Conservation (phyloP, 2,329 filamentous ascomycete genomes). For the Trematosphaeria pertusa region DNA sequence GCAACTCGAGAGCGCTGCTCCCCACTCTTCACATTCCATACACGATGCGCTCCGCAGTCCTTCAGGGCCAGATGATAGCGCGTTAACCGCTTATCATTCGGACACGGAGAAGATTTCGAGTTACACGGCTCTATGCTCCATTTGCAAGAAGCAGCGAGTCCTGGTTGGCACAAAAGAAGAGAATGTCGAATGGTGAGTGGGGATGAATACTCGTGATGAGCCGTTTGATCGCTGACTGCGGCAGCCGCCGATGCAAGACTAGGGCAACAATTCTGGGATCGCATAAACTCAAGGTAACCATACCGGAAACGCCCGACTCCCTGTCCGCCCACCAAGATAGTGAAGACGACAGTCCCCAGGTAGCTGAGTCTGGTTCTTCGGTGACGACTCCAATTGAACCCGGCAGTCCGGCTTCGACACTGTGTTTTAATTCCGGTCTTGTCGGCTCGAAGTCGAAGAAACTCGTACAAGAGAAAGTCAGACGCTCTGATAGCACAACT, state of each 20-base stretch:
- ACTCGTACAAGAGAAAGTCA: no score
- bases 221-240: background rate
- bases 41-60: background rate
- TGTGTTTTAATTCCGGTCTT: no score
- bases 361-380: no score
- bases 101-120: background rate
- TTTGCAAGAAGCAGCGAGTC: constrained; percentile 18
- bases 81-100: background rate
- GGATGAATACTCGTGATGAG: no score
- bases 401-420: no score
- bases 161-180: constrained; percentile 2
- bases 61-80: background rate
- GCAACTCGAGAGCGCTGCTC: background rate
- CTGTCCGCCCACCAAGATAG: background rate
- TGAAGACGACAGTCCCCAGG: background rate
- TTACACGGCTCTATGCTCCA: constrained; percentile 12
- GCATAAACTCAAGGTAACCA: constrained; percentile 11
- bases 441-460: no score
- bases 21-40: background rate
- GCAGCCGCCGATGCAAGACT: constrained; percentile 17
- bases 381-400: no score
- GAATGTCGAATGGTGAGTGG: constrained; percentile 17
- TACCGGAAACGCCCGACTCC: constrained; percentile 23
- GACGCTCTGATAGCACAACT: no score
- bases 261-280: constrained; percentile 1